These are phyloP conservation scores for Colletotrichum sidae DNA, from an alignment of 2,329 filamentous ascomycete genomes.

Conservation along the genomic window DNA sequence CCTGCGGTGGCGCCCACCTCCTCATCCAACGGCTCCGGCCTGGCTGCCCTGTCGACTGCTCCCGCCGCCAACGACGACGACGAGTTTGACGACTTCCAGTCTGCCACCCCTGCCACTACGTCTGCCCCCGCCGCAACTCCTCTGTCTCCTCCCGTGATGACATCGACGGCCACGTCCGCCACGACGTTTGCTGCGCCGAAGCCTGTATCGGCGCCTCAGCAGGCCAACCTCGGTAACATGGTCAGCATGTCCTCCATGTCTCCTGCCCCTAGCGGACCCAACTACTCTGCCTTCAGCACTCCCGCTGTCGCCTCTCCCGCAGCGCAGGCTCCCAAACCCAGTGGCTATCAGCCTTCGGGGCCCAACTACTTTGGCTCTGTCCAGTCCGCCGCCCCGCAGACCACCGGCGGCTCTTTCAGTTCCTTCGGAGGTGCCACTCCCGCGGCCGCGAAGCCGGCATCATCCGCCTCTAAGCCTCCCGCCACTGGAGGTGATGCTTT, in stretches of 20 bases:
- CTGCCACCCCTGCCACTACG: slow-evolving; percentile 71
- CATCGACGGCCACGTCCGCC: slow-evolving; percentile 65
- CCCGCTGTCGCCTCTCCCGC: slow-evolving; percentile 54
- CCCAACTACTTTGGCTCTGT: slow-evolving; percentile 98
- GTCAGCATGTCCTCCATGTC: slow-evolving; percentile 85
- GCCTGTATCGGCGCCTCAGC: slow-evolving; percentile 85
- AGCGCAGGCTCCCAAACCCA: slow-evolving; percentile 64
- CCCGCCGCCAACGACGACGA: slow-evolving; percentile 67
- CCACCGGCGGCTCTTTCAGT: slow-evolving; percentile 39
- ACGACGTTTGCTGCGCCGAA: slow-evolving; percentile 84
- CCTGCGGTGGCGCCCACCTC: slow-evolving; percentile 55
- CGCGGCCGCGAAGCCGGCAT: slow-evolving; percentile 61
- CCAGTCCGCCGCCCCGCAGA: slow-evolving; percentile 52
- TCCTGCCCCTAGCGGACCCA: slow-evolving; percentile 71
- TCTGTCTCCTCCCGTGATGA: slow-evolving; percentile 60
- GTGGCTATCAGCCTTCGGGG: slow-evolving; percentile 78
- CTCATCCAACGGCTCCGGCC: slow-evolving; percentile 56
- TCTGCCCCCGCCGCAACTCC: slow-evolving; percentile 58
- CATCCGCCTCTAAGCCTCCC: slow-evolving; percentile 65
- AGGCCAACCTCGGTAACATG: slow-evolving; percentile 83
- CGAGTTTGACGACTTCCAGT: slow-evolving; percentile 98
- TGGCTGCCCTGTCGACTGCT: slow-evolving; percentile 57
- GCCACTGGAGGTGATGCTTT: slow-evolving; percentile 84
- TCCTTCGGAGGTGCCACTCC: slow-evolving; percentile 42
- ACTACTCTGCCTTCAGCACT: slow-evolving; percentile 73